Conservation (phyloP, 441 rosid species). For the Jatropha multifida region DNA sequence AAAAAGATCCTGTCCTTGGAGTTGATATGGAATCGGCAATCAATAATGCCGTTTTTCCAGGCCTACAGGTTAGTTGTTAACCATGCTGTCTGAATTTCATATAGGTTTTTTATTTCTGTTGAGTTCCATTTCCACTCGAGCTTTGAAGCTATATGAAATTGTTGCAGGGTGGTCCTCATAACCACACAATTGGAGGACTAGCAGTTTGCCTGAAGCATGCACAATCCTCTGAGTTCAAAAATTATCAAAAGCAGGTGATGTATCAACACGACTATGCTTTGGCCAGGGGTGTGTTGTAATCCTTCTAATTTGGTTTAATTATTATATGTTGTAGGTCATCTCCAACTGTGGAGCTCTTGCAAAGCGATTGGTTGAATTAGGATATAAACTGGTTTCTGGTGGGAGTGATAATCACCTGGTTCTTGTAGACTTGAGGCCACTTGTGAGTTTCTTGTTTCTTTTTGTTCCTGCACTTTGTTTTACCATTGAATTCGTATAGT, state of each 20-base stretch:
- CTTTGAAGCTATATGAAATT: neutral
- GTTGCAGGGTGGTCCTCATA: constrained; percentile 92
- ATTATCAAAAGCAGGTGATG: constrained; percentile 72
- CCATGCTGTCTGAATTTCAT: neutral
- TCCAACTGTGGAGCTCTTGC: constrained; percentile 79
- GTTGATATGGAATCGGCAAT: constrained; percentile 79
- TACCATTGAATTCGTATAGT: neutral
- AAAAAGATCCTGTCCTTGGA: constrained; percentile 69
- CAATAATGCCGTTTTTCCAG: constrained; percentile 93
- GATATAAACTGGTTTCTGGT: constrained; percentile 82
- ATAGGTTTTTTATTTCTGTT: neutral
- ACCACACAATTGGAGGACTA: constrained; percentile 89
- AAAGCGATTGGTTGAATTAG: constrained; percentile 60
- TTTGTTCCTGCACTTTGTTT: neutral
- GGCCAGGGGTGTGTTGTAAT: neutral
- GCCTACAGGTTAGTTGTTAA: constrained; percentile 61
- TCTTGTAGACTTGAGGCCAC: constrained; percentile 82
- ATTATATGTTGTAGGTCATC: constrained; percentile 51
- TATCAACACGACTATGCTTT: constrained; percentile 2
- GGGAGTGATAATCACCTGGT: constrained; percentile 92
- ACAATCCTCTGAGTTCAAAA: constrained; percentile 63
- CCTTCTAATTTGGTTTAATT: constrained; percentile 1
- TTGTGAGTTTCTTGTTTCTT: constrained; percentile 45
- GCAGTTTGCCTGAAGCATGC: constrained; percentile 92
- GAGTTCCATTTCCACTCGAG: constrained; percentile 1